Conservation (phyloP, 345 rosid species). For the Syzygium jambos region DNA sequence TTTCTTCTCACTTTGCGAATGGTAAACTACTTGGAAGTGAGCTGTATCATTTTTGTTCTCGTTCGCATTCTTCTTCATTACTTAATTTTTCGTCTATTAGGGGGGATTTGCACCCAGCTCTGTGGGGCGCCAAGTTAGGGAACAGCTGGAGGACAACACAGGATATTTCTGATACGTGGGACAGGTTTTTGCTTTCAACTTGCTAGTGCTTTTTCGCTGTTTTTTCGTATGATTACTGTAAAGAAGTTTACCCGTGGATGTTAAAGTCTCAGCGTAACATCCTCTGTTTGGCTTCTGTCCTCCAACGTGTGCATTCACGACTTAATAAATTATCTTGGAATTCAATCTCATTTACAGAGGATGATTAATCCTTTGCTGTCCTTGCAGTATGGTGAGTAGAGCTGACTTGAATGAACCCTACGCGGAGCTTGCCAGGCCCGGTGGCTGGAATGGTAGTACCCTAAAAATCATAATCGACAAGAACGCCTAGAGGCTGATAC, state of each 20-base stretch:
- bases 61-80: not conserved
- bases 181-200: slow-evolving; percentile 28
- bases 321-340: not conserved
- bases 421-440: slow-evolving; percentile 84
- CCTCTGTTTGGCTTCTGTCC: not conserved
- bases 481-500: not conserved
- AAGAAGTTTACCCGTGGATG: not conserved
- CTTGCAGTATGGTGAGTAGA: slow-evolving; percentile 58
- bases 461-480: not conserved
- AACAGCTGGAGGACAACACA: slow-evolving; percentile 96
- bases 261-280: not conserved
- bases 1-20: slow-evolving; percentile 86
- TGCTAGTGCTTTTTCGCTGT: not conserved
- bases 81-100: slow-evolving; percentile 9
- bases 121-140: slow-evolving; percentile 69
- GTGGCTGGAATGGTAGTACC: slow-evolving; percentile 82
- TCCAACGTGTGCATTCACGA: not conserved
- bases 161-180: slow-evolving; percentile 70
- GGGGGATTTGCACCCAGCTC: slow-evolving; percentile 93
- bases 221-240: not conserved
- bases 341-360: not conserved
- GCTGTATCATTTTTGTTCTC: not conserved
- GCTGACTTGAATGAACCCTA: slow-evolving; percentile 75
- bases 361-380: not conserved
- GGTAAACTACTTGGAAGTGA: slow-evolving; percentile 19